Evolutionary conservation across 345 rosid genomes (phyloP), one percentile per base, ranked within the genome.

Genomic region (Dipteronia dyeriana): DNA sequence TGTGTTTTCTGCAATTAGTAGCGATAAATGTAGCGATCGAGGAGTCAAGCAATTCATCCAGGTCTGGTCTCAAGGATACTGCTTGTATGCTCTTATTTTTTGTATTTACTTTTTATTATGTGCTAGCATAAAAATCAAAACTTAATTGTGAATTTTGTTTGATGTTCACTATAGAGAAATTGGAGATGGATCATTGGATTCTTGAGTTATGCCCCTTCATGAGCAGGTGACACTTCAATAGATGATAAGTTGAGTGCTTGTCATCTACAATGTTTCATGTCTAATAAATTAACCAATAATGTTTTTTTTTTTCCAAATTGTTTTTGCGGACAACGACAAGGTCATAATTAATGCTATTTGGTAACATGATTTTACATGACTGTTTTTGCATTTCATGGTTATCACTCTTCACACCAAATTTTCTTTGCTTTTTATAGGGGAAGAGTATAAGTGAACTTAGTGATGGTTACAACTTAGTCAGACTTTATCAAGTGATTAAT

Each of bases 161-260:
- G 34, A 73, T 75, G 34, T 71, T 49, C 56, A 45, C 26, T 76
- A 64, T 78, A 95, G 97, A 73, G 95, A 91, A 81, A 95, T 92
- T 80, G 97, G 98, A 77, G 91, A 92, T 49, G 98, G 97, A 67
- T 41, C 89, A 9, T 95, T 93, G 98, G 97, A 95, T 84, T 95
- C 98, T 23, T 95, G 98, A 95, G 87, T 90, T 9, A 84, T 92
- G 89, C 97, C 98, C 13, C 95, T 95, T 25, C 62, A 69, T 4
- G 89, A 92, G 56, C 97, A 95, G 91, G 97, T 92, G 49, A 86
- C 16, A 38, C 38, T 61, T 39, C 47, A 62, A 79, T 61, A 43
- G 68, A 76, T 66, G 16, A 26, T 23, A 47, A 79, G 17, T 74
- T 10, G 29, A 68, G 39, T 61, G 13, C 43, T 64, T 31, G 4